These are phyloP conservation scores for Mycena vitilis DNA, from an alignment of 768 basidiomycete species.

Conservation along the genomic window DNA sequence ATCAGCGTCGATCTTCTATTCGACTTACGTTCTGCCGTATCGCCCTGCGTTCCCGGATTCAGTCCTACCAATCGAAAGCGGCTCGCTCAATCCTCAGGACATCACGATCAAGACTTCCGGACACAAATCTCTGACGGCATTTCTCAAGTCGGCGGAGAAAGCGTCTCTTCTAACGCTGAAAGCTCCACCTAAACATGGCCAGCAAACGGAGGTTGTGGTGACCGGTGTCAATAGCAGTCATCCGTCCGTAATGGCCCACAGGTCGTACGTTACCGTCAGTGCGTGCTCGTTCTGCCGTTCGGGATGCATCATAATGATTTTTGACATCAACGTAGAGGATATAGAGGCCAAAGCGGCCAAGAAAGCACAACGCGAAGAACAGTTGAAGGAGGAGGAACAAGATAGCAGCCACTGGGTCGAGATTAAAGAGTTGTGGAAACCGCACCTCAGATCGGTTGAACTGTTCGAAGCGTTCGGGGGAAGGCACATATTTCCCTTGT, in stretches of 20 bases:
- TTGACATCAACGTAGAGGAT: slow-evolving; percentile 48
- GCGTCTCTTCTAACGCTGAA: slow-evolving; percentile 79
- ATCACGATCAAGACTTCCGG: slow-evolving; percentile 84
- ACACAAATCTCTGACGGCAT: slow-evolving; percentile 84
- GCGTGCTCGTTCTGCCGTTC: not conserved
- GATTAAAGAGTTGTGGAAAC: slow-evolving; percentile 82
- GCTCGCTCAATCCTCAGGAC: slow-evolving; percentile 47
- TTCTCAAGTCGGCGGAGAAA: slow-evolving; percentile 85
- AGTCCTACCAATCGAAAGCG: slow-evolving; percentile 46
- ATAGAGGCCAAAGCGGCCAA: slow-evolving; percentile 73
- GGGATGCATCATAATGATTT: not conserved
- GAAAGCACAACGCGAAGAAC: slow-evolving; percentile 65
- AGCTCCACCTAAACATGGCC: slow-evolving; percentile 60
- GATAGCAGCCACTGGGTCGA: slow-evolving; percentile 61
- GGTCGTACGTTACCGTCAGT: slow-evolving; percentile 64
- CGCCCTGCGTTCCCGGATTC: slow-evolving; percentile 73
- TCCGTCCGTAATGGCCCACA: slow-evolving; percentile 65
- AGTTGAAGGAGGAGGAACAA: slow-evolving; percentile 57
- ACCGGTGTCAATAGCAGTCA: slow-evolving; percentile 68
- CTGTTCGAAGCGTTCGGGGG: slow-evolving; percentile 75
- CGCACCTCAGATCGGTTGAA: slow-evolving; percentile 62
- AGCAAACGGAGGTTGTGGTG: slow-evolving; percentile 65
- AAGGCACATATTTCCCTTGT: slow-evolving; percentile 58
- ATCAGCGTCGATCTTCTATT: slow-evolving; percentile 80
- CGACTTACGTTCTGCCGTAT: slow-evolving; percentile 79